These are phyloP conservation scores for Cladosporium austrohemisphaericum DNA, from an alignment of 2,329 filamentous ascomycete genomes.

Conservation along the genomic window DNA sequence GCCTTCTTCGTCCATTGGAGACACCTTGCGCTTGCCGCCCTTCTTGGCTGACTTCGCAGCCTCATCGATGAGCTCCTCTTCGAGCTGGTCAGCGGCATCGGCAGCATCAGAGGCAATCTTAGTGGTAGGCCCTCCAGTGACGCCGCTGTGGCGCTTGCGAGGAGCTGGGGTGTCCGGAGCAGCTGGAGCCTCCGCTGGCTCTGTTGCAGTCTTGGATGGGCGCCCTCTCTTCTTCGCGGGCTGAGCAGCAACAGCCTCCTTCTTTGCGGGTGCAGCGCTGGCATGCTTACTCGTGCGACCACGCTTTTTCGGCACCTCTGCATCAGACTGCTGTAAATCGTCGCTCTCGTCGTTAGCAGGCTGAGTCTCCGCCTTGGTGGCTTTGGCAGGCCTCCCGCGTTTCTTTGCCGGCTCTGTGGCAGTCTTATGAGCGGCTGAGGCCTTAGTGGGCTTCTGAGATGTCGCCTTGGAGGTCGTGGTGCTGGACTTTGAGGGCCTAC, in stretches of 20 bases:
- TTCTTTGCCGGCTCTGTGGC: constrained; percentile 19
- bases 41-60: constrained; percentile 18
- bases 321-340: too few species aligned
- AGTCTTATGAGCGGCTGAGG: too few species aligned
- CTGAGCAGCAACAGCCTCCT: constrained; percentile 14
- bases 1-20: neutral
- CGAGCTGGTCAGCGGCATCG: constrained; percentile 29
- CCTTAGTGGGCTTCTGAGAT: neutral
- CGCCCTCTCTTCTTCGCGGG: constrained; percentile 28
- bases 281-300: constrained; percentile 24
- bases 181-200: constrained; percentile 9
- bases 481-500: constrained; percentile 23
- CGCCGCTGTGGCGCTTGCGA: constrained; percentile 12
- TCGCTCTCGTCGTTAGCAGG: constrained; percentile 10
- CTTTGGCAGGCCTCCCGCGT: constrained; percentile 16
- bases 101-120: constrained; percentile 28
- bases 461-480: constrained; percentile 6
- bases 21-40: constrained; percentile 7
- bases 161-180: constrained; percentile 9
- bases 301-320: constrained; percentile 29
- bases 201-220: constrained; percentile 17
- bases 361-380: constrained; percentile 12
- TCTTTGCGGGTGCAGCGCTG: constrained; percentile 3
- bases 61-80: constrained; percentile 27
- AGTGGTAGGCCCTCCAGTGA: constrained; percentile 22